Percentiles rank a stretch among this genome's conserved stretches.
Evolutionary conservation across 805 yeast genomes (phyloP).

Genomic region (Sungouiella blattae): DNA sequence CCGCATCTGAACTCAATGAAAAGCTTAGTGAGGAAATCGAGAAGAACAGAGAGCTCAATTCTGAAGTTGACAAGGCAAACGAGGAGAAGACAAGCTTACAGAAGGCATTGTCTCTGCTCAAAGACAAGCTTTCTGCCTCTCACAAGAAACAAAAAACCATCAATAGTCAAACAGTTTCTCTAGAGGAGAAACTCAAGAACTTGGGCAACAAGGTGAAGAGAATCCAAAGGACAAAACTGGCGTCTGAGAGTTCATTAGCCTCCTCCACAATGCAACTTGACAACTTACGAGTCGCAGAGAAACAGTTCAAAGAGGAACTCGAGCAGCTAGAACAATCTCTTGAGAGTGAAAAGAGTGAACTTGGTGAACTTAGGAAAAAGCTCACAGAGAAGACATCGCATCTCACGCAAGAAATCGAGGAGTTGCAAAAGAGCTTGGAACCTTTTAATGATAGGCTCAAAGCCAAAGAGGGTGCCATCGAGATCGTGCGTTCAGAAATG

Average conservation of each 20-base stretch:
- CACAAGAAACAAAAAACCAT: conserved; percentile 30
- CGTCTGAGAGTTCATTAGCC: conserved; percentile 43
- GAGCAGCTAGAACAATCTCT: conserved; percentile 43
- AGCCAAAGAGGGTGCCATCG: conserved; percentile 58
- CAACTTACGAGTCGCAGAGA: conserved; percentile 43
- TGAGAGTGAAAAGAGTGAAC: conserved; percentile 48
- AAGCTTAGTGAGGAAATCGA: conserved; percentile 42
- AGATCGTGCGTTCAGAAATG: conserved; percentile 64
- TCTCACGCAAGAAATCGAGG: conserved; percentile 61
- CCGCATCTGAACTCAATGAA: conserved; percentile 37
- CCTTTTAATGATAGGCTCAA: conserved; percentile 79
- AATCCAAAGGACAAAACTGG: conserved; percentile 49
- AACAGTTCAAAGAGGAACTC: conserved; percentile 43
- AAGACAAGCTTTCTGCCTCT: conserved; percentile 17
- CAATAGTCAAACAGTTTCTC: conserved; percentile 55
- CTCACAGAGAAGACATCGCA: conserved; percentile 73
- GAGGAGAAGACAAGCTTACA: conserved; percentile 19
- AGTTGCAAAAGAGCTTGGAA: conserved; percentile 60
- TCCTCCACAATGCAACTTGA: conserved; percentile 46
- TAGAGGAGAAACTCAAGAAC: conserved; percentile 76
- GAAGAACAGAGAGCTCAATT: conserved; percentile 35
- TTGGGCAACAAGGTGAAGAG: conserved; percentile 56
- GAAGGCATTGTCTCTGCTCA: conserved; percentile 12
- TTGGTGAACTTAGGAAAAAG: conserved; percentile 61
- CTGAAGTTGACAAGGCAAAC: conserved; percentile 31